Evolutionary conservation across 2,329 filamentous ascomycete genomes (phyloP), one percentile per base, ranked within the genome.

Genomic region (Aureobasidium sp.): DNA sequence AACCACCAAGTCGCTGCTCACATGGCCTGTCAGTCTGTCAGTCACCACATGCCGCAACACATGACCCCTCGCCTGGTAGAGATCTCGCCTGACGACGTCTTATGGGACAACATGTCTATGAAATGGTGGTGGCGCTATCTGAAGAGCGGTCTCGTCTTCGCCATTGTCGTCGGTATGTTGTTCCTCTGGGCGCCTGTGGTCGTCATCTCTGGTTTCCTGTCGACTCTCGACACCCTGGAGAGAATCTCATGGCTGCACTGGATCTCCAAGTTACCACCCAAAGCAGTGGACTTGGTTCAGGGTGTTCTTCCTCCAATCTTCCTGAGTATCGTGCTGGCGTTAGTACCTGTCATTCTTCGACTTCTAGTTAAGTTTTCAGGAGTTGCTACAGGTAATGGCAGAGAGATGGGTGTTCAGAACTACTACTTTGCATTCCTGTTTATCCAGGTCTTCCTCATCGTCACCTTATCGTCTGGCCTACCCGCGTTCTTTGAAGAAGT

Each of bases 101-200:
- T 95, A 44, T 99, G 94, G 94, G 90, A 95, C 66, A 99, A 99
- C 71, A 93, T 99, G 87, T 92, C 91, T 0, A 88, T 97, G 68
- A 86, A 83, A 60, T 97, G 94, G 93, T 97, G 92, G 91, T 87
- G 93, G 65, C 83, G 87, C 62, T 96, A 93, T 81, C 69, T 91
- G 34, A 84, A 91, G 32, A 86, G 86, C 2, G 82, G 78, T 39
- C 72, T 87, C 9, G 87, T 93, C 11, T 76, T 90, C 34, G 74
- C 77, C 7, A 68, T 88, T 29, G 86, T 96, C 8, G 73, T 81
- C 39, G 89, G 80, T 6, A 91, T 97, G 82, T 83, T 96, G 54
- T 79, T 97, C 65, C 82, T 94, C 25, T 99, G 92, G 90, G 89
- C 91, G 48, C 85, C 96, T 67, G 92, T 93, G 0, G 91, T 97